Evolutionary conservation across 805 yeast species (phyloP), one percentile per base, ranked within the genome.

Genomic region (Myxozyma geophila): DNA sequence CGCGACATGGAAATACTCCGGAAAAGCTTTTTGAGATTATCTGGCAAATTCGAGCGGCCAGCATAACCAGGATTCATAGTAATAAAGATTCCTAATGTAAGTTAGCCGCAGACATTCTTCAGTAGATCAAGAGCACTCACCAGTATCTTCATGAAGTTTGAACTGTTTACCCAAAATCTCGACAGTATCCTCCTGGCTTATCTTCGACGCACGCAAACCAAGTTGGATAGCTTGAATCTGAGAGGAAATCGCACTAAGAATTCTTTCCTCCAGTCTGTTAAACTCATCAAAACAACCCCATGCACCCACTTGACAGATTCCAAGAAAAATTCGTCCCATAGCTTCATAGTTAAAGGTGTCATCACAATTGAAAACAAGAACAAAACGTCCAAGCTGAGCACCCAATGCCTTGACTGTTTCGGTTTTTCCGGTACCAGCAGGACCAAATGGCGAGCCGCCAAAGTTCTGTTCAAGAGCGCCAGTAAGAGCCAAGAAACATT

Each of bases 271-370:
- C 37, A 93, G 80, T 66, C 98, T 80, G 72, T 93, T 93, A 72
- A 93, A 92, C 74, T 93, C 98, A 74, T 93, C 98, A 76, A 93
- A 93, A 75, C 98, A 93, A 4, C 92, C 96, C 96, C 97, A 93
- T 0, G 92, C 87, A 0, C 97, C 97, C 7, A 91, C 84, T 64
- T 86, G 86, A 64, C 92, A 87, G 9, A 92, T 79, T 53, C 98
- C 98, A 23, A 84, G 71, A 39, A 93, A 77, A 28, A 93, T 84
- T 51, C 98, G 78, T 10, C 90, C 85, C 74, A 93, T 87, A 0
- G 96, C 83, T 60, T 83, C 87, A 70, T 82, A 88, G 70, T 92
- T 96, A 77, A 90, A 93, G 0, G 89, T 78, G 56, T 92, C 96
- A 71, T 93, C 98, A 77, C 98, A 93, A 72, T 91, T 87, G 74